phyloP scores from a whole-genome alignment of 2,329 filamentous ascomycete genomes.

The Ophiostoma himal-ulmi region DNA sequence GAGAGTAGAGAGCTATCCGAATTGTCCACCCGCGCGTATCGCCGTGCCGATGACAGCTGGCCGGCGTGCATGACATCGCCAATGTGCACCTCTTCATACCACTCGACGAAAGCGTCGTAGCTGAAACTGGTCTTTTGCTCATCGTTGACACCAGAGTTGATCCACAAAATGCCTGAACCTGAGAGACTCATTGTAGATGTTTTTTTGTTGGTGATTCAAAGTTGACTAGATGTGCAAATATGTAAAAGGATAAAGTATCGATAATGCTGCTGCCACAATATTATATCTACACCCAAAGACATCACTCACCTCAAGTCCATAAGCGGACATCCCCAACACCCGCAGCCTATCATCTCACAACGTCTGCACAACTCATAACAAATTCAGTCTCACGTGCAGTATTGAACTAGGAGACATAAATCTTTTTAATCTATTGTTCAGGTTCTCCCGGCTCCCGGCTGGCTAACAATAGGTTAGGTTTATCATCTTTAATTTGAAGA shows the following conservation, averaged over 20 bases:
- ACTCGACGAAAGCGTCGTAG: constrained; percentile 23
- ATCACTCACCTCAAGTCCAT: no score
- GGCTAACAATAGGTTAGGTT: no score
- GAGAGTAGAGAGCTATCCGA: neutral
- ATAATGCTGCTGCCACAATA: no score
- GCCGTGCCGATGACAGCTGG: constrained; percentile 25
- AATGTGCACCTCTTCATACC: constrained; percentile 28
- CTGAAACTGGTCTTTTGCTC: constrained; percentile 12
- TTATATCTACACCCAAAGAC: no score
- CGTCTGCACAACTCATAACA: neutral
- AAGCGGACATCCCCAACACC: neutral
- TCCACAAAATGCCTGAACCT: neutral
- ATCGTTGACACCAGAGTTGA: neutral
- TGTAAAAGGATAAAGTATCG: no score
- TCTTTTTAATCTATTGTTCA: neutral
- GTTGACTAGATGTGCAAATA: no score
- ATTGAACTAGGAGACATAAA: no score
- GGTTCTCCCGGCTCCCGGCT: neutral
- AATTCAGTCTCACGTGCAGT: neutral
- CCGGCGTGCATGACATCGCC: constrained; percentile 26
- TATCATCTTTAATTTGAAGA: no score
- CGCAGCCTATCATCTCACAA: neutral
- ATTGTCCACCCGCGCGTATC: constrained; percentile 21
- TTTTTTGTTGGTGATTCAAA: neutral
- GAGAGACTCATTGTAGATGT: neutral